Evolutionary conservation across 305 asterid species (phyloP).

Genomic region (Fraxinus latifolia): DNA sequence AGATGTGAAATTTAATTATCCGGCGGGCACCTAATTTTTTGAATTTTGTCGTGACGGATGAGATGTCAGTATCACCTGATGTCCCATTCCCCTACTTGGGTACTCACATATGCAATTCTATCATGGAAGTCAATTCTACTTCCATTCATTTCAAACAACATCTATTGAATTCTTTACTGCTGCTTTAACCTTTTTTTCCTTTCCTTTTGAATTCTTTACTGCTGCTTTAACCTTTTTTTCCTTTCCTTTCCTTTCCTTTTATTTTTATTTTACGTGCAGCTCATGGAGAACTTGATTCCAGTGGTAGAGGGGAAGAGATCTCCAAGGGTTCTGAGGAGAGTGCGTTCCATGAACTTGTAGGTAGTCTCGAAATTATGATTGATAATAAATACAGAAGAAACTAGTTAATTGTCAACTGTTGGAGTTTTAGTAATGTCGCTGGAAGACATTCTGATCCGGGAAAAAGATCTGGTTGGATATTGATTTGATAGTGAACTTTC

Average conservation of each 20-base stretch:
- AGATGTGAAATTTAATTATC: neutral
- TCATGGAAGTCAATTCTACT: neutral
- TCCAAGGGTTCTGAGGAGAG: constrained; percentile 58
- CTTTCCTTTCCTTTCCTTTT: neutral
- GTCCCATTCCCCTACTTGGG: neutral
- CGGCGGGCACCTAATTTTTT: neutral
- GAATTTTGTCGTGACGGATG: neutral
- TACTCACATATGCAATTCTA: neutral
- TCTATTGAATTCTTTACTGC: neutral
- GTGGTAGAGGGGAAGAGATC: constrained; percentile 60
- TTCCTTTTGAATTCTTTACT: neutral
- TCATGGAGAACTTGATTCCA: constrained; percentile 74
- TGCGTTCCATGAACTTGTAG: constrained; percentile 51
- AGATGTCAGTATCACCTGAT: neutral
- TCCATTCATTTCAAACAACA: neutral
- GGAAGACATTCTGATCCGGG: constrained; percentile 22
- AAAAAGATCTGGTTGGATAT: neutral
- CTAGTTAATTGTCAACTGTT: neutral
- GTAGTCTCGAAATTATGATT: constrained; percentile 11
- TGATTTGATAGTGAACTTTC: constrained; percentile 4
- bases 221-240: neutral
- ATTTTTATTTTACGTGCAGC: constrained; percentile 44
- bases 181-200: neutral
- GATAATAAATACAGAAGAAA: constrained; percentile 18
- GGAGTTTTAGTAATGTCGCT: constrained; percentile 22